These are phyloP conservation scores for Aspergillus avenaceus DNA, from an alignment of 495 filamentous ascomycete genomes.

Conservation along the genomic window DNA sequence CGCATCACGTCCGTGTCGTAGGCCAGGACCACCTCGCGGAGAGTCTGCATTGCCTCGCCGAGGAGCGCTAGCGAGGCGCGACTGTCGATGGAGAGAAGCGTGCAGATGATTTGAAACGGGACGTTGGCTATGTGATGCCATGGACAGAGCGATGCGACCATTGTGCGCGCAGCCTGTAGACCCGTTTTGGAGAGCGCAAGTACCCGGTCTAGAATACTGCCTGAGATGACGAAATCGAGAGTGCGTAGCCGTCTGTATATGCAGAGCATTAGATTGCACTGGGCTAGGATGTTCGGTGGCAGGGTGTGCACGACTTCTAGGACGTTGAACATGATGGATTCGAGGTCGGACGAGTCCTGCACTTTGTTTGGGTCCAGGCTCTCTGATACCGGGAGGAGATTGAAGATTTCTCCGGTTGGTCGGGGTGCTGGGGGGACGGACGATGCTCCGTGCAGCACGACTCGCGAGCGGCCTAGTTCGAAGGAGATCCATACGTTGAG, in stretches of 20 bases:
- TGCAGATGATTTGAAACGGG: conserved; percentile 52
- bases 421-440: conserved; percentile 23
- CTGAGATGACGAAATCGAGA: conserved; percentile 34
- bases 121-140: conserved; percentile 55
- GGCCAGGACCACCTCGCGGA: conserved; percentile 38
- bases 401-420: conserved; percentile 30
- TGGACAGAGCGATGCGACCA: conserved; percentile 34
- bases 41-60: conserved; percentile 45
- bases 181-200: conserved; percentile 29
- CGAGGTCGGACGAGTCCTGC: conserved; percentile 31
- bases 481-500: conserved; percentile 51
- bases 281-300: conserved; percentile 39
- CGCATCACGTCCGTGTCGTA: conserved; percentile 46
- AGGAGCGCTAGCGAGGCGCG: conserved; percentile 42
- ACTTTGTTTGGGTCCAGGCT: conserved; percentile 39
- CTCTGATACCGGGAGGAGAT: conserved; percentile 42
- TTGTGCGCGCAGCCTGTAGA: conserved; percentile 34
- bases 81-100: conserved; percentile 49
- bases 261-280: conserved; percentile 51
- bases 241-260: conserved; percentile 48
- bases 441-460: conserved; percentile 40
- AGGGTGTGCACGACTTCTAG: conserved; percentile 32
- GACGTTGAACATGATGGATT: conserved; percentile 31
- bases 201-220: conserved; percentile 30
- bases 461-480: conserved; percentile 50